Base-by-base conservation (phyloP, 805 yeast genomes). In the Torulaspora maleeae region DNA sequence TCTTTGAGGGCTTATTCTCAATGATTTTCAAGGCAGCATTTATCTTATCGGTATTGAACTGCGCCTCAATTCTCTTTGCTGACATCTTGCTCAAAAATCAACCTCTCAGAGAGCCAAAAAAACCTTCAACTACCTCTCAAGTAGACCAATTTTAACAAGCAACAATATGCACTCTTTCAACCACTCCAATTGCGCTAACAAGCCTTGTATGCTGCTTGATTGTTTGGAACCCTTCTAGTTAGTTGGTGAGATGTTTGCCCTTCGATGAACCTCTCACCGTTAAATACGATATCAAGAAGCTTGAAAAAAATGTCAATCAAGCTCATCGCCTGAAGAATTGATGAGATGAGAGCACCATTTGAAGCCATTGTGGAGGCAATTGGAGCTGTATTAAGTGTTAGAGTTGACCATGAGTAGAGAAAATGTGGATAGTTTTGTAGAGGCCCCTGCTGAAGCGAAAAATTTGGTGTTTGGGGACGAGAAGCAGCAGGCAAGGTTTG, bases 401-500 rank as follows among this genome's bases (percentile, higher is more conserved):
- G n/a, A 22, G 25, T 22, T 22, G 11, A 36, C 12, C 28, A 47
- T 51, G 53, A 44, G 51, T 22, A 10, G 20, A 16, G 35, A 15
- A 15, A 16, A 12, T 8, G 35, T 10, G 7, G 35, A 32, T 7
- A 15, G 20, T 19, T 32, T 60, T 53, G 80, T 81, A 1, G 82
- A 79, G 55, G 82, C 78, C 1, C 66, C 63, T 32, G 69, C 67
- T 35, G 79, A 72, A 17, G 56, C 53, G 10, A 41, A 47, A 4
- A 61, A 67, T 13, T 61, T 81, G 36, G 55, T 55, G 28, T 80
- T 80, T 50, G 51, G 56, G 5, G 79, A 84, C 52, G 83, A 77
- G 44, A 78, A 76, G 54, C 86, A 80, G 54, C 95, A 86, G 65
- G 88, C 86, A 13, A 80, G 85, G 52, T 89, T 93, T 60, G 98